Base-by-base conservation (phyloP, 371 early-diverging fungal genomes). In the Syncephalastrum monosporum region DNA sequence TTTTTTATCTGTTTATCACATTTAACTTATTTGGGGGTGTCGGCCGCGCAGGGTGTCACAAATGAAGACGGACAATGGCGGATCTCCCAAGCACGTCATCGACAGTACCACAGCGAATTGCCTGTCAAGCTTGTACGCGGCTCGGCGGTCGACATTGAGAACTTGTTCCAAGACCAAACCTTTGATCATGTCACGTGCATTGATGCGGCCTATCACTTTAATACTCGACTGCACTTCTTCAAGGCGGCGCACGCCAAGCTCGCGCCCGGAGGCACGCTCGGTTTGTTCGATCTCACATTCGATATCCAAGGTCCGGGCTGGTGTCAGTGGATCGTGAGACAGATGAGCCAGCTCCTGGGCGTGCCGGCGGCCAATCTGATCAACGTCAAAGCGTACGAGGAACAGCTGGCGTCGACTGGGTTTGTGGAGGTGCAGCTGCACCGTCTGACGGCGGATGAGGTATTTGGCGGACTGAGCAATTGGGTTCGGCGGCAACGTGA, bases 201-300 rank as follows among this genome's bases (percentile, higher is more conserved):
- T 38, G 85, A 84, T 56, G 78, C 83, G 0, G 85, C 85, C 0
- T 82, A 82, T 41, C 85, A 84, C 45, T 84, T 74, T 58, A 56
- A 66, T 25, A 82, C 85, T 0, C 79, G 83, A 1, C 75, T 74
- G 63, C 44, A 62, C 3, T 84, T 84, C 29, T 55, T 84, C 7
- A 56, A 61, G 15, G 64, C 64, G 5, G 75, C 73, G 2, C 52
- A 60, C 15, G 29, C 42, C 6, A 53, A 64, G 1, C 66, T 82
- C 13, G 43, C 55, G 4, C 60, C 71, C 2, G 61, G 59, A n/a
- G 79, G 83, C 27, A n/a, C 59, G 21, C 6, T 85, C 55, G 62
- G 82, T 7, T 42, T 79, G 8, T 75, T 65, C 33, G 80, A 79
- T 57, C 51, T 79, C 14, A 54, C 68, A 3, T 19, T 75, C 15